Evolutionary conservation across 176 grass and related monocot genomes (phyloP).

Genomic region (Miscanthus lutarioriparius): DNA sequence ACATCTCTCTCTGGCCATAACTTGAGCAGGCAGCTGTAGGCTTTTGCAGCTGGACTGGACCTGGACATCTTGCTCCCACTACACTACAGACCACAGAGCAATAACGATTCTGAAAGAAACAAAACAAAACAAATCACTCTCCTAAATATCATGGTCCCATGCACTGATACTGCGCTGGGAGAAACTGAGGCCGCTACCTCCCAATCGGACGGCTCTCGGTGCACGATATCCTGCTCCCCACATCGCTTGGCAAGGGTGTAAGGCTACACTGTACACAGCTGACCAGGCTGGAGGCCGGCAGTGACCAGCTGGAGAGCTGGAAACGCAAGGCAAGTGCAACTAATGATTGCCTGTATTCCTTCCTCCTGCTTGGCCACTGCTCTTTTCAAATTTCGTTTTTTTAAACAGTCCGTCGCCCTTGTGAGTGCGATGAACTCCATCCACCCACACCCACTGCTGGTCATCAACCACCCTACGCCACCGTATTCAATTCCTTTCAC

Average conservation of each 20-base stretch:
- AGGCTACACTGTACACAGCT: neutral
- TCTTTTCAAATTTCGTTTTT: neutral
- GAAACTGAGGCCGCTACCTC: neutral
- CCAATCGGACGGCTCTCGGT: slow-evolving; percentile 11
- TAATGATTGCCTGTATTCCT: slow-evolving; percentile 44
- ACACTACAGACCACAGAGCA: neutral
- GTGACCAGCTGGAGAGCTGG: slow-evolving; percentile 37
- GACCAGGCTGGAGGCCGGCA: slow-evolving; percentile 36
- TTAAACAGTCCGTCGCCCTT: neutral
- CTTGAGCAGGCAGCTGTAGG: slow-evolving; percentile 26
- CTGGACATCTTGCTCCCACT: neutral
- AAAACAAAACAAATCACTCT: neutral
- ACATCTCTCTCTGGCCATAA: slow-evolving; percentile 32
- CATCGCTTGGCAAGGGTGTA: slow-evolving; percentile 12
- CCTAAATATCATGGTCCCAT: neutral
- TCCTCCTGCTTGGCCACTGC: neutral
- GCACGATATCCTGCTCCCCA: neutral
- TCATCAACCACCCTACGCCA: slow-evolving; percentile 48
- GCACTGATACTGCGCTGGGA: neutral
- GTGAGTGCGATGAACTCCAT: slow-evolving; percentile 43
- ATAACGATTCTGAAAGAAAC: neutral
- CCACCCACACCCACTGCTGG: slow-evolving; percentile 35
- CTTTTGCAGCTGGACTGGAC: slow-evolving; percentile 24
- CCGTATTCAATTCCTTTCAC: slow-evolving; percentile 53
- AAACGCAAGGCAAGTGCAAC: slow-evolving; percentile 40